These are phyloP conservation scores for Elasticomyces elasticus DNA, from an alignment of 495 filamentous ascomycete genomes.

Conservation along the genomic window DNA sequence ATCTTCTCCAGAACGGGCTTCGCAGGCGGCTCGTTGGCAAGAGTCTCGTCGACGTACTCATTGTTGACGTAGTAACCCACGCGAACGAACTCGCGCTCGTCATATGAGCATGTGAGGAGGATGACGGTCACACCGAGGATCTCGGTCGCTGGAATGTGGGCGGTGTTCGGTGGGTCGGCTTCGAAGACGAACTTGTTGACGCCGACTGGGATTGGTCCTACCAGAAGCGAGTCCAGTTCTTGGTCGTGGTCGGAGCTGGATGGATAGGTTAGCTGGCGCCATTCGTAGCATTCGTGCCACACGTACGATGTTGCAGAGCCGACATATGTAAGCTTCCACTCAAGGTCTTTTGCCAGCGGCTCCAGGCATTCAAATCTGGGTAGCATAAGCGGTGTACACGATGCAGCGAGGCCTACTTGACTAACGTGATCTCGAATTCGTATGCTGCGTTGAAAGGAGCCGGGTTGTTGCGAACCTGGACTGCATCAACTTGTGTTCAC, in stretches of 20 bases:
- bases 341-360: slow-evolving; percentile 85
- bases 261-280: slow-evolving; percentile 14
- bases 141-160: slow-evolving; percentile 83
- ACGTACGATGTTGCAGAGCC: slow-evolving; percentile 92
- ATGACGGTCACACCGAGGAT: slow-evolving; percentile 96
- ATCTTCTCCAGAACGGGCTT: slow-evolving; percentile 90
- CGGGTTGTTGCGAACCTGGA: slow-evolving; percentile 73
- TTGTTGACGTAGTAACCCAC: slow-evolving; percentile 99
- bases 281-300: background rate
- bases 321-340: slow-evolving; percentile 99
- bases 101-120: slow-evolving; percentile 91
- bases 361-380: slow-evolving; percentile 83
- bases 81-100: slow-evolving; percentile 90
- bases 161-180: slow-evolving; percentile 81
- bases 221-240: slow-evolving; percentile 91
- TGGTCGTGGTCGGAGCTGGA: slow-evolving; percentile 87
- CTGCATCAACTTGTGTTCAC: background rate
- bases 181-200: slow-evolving; percentile 99
- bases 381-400: background rate
- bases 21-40: slow-evolving; percentile 75
- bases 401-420: background rate
- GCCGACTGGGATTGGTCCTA: slow-evolving; percentile 90
- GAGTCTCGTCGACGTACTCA: slow-evolving; percentile 87
- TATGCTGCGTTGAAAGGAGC: slow-evolving; percentile 81
- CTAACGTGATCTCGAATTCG: slow-evolving; percentile 96